Evolutionary conservation across 768 basidiomycete species (phyloP).

Genomic region (Amanita subjunquillea): DNA sequence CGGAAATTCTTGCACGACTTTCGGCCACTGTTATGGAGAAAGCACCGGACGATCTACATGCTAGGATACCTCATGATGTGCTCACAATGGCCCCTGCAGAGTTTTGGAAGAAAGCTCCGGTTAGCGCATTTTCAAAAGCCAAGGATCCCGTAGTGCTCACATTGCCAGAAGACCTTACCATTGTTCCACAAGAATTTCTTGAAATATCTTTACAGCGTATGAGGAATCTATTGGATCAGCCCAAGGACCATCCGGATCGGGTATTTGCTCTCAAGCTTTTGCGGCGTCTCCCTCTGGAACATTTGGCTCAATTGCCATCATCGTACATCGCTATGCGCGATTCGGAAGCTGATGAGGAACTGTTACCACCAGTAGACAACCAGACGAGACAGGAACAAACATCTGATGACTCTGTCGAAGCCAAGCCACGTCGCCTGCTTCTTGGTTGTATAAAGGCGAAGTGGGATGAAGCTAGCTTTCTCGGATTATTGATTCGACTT

Average conservation of each 20-base stretch:
- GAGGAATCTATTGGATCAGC: neutral
- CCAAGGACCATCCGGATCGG: neutral
- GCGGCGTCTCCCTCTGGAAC: neutral
- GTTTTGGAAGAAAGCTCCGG: neutral
- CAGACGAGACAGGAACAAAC: neutral
- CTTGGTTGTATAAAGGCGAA: neutral
- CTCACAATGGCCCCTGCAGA: neutral
- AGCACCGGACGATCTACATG: neutral
- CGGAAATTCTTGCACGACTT: neutral
- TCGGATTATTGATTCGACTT: neutral
- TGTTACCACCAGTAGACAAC: neutral
- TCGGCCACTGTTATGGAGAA: neutral
- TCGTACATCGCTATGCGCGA: neutral
- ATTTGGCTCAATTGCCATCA: neutral
- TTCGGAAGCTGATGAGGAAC: neutral
- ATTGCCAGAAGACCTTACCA: neutral
- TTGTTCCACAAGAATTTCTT: neutral
- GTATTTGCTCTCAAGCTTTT: neutral
- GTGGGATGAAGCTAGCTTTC: neutral
- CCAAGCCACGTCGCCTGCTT: neutral
- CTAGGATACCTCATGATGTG: neutral
- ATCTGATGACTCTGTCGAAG: neutral
- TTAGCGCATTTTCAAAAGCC: neutral
- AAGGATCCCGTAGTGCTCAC: neutral
- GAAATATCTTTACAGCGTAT: neutral